phyloP scores from a whole-genome alignment of 371 early-diverging fungal species.

The Polyrhizophydium stewartii region DNA sequence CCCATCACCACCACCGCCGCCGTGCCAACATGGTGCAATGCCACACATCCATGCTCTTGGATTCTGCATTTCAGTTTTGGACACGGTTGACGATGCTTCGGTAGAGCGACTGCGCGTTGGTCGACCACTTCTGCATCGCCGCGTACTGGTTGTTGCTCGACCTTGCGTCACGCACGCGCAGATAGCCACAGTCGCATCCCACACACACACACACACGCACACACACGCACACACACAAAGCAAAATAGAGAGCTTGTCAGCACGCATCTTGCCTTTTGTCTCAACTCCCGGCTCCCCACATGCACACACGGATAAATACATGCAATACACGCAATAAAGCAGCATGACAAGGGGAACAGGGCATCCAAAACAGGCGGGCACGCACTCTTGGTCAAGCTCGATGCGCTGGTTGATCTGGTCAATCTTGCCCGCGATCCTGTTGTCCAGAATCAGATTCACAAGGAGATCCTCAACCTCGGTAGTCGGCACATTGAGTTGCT shows the following conservation, averaged over 20 bases:
- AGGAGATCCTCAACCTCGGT: slow-evolving; percentile 81
- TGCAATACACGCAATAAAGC: not conserved
- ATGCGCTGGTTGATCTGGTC: slow-evolving; percentile 69
- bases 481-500: slow-evolving; percentile 71
- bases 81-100: not conserved
- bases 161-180: not conserved
- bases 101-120: not conserved
- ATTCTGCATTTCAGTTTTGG: not conserved
- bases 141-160: not conserved
- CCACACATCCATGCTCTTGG: not conserved
- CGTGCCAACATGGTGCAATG: not conserved
- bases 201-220: too few relatives aligned
- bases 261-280: too few relatives aligned
- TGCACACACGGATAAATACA: not conserved
- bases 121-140: not conserved
- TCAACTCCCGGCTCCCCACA: too few relatives aligned
- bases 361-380: slow-evolving; percentile 3
- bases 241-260: too few relatives aligned
- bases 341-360: not conserved
- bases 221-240: too few relatives aligned
- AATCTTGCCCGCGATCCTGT: slow-evolving; percentile 74
- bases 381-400: slow-evolving; percentile 66
- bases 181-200: not conserved
- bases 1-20: not conserved
- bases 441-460: slow-evolving; percentile 80